phyloP scores from a whole-genome alignment of 257 asterid species.

The Nemophila menziesii region DNA sequence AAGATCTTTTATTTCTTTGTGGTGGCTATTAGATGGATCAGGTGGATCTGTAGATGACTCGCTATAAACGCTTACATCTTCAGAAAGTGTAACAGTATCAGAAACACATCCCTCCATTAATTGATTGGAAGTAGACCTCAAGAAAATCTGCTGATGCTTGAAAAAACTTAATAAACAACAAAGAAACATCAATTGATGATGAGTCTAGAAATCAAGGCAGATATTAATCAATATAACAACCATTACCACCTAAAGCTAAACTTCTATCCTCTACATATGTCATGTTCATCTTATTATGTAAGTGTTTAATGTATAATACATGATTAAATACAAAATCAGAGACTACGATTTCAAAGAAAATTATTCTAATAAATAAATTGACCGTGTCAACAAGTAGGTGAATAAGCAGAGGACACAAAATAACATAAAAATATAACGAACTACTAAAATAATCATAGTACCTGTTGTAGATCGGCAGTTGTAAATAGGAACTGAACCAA shows the following conservation, averaged over 20 bases:
- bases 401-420: neutral
- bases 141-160: constrained; percentile 17
- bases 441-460: neutral
- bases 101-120: constrained; percentile 52
- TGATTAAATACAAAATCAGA: neutral
- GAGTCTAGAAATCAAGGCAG: no score
- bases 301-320: neutral
- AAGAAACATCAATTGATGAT: no score
- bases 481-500: neutral
- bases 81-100: constrained; percentile 25
- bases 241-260: neutral
- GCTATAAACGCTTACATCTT: constrained; percentile 26
- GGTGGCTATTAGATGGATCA: constrained; percentile 12
- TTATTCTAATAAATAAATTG: neutral
- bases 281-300: no score
- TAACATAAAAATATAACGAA: neutral
- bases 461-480: neutral
- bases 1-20: constrained; percentile 33
- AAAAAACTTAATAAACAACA: constrained; percentile 1
- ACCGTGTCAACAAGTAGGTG: neutral
- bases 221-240: neutral
- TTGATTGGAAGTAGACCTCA: constrained; percentile 18
- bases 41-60: constrained; percentile 29
- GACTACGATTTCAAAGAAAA: neutral
- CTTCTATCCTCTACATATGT: neutral